Base-by-base conservation (phyloP, 2,329 filamentous ascomycete species). In the Cladophialophora psammophila region DNA sequence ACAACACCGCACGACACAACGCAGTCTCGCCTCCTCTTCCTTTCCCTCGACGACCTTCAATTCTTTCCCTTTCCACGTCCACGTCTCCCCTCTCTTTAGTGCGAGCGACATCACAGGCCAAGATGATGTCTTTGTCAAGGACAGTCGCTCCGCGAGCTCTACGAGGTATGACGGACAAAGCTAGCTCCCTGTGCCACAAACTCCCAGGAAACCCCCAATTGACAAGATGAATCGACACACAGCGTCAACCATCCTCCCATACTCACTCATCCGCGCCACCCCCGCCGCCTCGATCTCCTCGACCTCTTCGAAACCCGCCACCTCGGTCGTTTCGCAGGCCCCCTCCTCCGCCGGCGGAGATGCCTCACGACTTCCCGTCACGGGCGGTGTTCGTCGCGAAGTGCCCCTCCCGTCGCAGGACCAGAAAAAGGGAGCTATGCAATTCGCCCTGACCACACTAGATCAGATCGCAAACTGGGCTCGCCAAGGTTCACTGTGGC, bases 401-500 rank as follows among this genome's bases (percentile, higher is more conserved):
- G 80, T 84, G 26, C 81, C 80, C 66, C 74, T 84, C 62, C 78
- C 81, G 10, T 83, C 81, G 58, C 82, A 84, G 75, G 81, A 84
- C 73, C 80, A 81, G 74, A 82, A 82, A 67, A 78, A 82, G 75
- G 82, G 82, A 65, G 81, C 80, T 15, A 82, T 84, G 81, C 82
- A 84, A 81, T 84, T 81, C 79, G 82, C 82, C 65, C 75, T 84
- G 26, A 73, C 72, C 13, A 73, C 72, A 52, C 65, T 73, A 76
- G 92, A 96, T 78, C 85, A 90, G 75, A 85, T 95, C 70, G 83
- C 90, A 80, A 94, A 94, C 83, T 96, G 92, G 92, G 90, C 88
- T 42, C 89, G 92, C 59, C 91, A 95, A 81, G 88, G 89, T 63
- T 96, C 92, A 15, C 84, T 95, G 60, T 96, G 92, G 92, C 92